Evolutionary conservation across 2,329 filamentous ascomycete species (phyloP), one percentile per base, ranked within the genome.

Genomic region (Fusarium redolens): DNA sequence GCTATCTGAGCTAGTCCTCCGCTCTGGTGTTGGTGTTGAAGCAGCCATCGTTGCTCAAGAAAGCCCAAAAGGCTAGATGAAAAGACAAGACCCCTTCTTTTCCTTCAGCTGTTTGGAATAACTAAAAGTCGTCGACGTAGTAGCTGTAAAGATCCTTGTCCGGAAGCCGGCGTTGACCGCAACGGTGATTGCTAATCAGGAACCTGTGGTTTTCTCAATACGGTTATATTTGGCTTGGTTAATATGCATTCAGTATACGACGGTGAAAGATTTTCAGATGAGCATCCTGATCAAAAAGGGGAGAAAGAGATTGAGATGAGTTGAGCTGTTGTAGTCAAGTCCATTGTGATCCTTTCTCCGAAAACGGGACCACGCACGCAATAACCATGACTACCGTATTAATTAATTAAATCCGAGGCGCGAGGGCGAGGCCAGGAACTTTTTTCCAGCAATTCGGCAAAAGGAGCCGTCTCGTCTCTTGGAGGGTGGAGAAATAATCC

Each of bases 1-100:
- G 18, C 66, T 73, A 37, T 80, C 78, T 14, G 79, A 79, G 70
- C 77, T 79, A 50, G 75, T 68, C 31, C 73, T 72, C 68, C 64
- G 66, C n/a, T 73, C 70, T 13, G 76, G 58, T 38, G 64, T 61
- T 43, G 63, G 31, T 28, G 61, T 41, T 40, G 60, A 67, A 20
- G 64, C 31, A 12, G 66, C 47, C 75, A 77, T 75, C 57, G 40
- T 70, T 52, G 47, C 47, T 50, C 25, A 43, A 43, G 59, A 33
- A 60, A 60, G 45, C 56, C 65, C 35, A n/a, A 20, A 31, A 45
- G 37, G 44, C 37, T 44, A 7, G n/a, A 58, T 22, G 45, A 38
- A 31, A 13, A 31, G 25, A 33, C 47, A 8, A 37, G 13, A 13
- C n/a, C 45, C 45, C 28, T 50, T 48, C 18, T 48, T 47, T 68